These are phyloP conservation scores for Termitomyces sp. DNA, from an alignment of 768 basidiomycete species.

Conservation along the genomic window DNA sequence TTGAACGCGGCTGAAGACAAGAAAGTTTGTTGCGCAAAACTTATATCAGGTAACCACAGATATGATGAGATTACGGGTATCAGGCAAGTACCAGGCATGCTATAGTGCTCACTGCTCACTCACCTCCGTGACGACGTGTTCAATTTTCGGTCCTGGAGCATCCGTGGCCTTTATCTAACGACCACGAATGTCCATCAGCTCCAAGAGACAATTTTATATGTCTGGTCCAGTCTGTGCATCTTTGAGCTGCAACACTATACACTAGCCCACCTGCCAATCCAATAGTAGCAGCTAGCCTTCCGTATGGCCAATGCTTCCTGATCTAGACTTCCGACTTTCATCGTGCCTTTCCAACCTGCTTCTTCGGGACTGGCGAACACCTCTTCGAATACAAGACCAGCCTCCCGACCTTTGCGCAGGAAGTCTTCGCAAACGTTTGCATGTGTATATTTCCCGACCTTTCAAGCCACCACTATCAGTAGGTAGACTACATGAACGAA, in stretches of 20 bases:
- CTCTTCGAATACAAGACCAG: constrained; percentile 47
- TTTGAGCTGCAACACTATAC: too few relatives aligned
- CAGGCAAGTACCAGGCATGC: too few relatives aligned
- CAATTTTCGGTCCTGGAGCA: too few relatives aligned
- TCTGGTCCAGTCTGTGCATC: too few relatives aligned
- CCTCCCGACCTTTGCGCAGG: constrained; percentile 28
- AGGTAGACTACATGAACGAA: neutral
- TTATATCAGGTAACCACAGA: neutral
- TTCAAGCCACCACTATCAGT: neutral
- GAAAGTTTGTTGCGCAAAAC: neutral
- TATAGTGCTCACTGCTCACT: too few relatives aligned
- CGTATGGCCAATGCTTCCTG: constrained; percentile 39
- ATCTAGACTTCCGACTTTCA: constrained; percentile 42
- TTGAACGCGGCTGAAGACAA: neutral
- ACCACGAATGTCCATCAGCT: too few relatives aligned
- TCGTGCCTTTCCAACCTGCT: constrained; percentile 40
- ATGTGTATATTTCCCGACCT: constrained; percentile 57
- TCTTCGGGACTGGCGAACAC: constrained; percentile 22
- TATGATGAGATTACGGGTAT: too few relatives aligned
- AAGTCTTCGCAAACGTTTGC: constrained; percentile 49
- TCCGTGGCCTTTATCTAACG: too few relatives aligned
- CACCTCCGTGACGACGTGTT: too few relatives aligned
- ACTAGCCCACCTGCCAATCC: constrained; percentile 49
- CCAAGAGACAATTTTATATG: too few relatives aligned
- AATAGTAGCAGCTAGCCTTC: constrained; percentile 57